These are phyloP conservation scores for Candida insectalens DNA, from an alignment of 805 yeast species.

Conservation along the genomic window DNA sequence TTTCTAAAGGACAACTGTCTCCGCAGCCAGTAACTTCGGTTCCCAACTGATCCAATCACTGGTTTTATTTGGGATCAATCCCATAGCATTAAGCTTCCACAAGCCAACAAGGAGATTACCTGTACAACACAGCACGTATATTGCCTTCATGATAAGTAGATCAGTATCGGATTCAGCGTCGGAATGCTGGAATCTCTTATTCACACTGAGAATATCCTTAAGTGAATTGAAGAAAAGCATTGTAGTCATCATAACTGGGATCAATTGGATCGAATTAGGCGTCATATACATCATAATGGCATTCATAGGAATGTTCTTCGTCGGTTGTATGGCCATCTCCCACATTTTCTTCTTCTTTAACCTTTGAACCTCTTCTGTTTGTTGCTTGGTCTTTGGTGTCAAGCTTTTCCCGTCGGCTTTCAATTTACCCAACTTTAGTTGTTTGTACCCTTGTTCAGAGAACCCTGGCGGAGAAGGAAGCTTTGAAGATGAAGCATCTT, in stretches of 20 bases:
- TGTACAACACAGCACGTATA: constrained; percentile 30
- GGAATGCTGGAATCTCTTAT: constrained; percentile 36
- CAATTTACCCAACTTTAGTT: constrained; percentile 4
- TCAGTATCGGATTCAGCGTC: constrained; percentile 15
- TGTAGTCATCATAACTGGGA: constrained; percentile 83
- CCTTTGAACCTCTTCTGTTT: constrained; percentile 23
- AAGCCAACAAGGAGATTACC: constrained; percentile 64
- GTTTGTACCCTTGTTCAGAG: constrained; percentile 10
- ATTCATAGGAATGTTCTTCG: constrained; percentile 83
- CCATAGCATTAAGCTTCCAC: constrained; percentile 82
- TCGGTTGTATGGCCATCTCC: constrained; percentile 78
- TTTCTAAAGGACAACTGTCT: constrained; percentile 6
- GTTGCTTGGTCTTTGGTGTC: constrained; percentile 14
- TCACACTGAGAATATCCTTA: constrained; percentile 55
- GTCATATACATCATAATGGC: constrained; percentile 86
- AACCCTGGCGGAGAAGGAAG: constrained; percentile 12
- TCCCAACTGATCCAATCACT: constrained; percentile 96
- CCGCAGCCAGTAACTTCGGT: constrained; percentile 22
- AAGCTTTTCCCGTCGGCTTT: background rate
- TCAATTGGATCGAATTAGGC: constrained; percentile 80
- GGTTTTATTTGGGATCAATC: constrained; percentile 74
- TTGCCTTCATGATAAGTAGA: constrained; percentile 14
- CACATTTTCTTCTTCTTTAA: constrained; percentile 62
- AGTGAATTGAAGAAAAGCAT: constrained; percentile 75
- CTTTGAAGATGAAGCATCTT: background rate